These are phyloP conservation scores for Daldinia caldariorum DNA, from an alignment of 495 filamentous ascomycete genomes.

Conservation along the genomic window DNA sequence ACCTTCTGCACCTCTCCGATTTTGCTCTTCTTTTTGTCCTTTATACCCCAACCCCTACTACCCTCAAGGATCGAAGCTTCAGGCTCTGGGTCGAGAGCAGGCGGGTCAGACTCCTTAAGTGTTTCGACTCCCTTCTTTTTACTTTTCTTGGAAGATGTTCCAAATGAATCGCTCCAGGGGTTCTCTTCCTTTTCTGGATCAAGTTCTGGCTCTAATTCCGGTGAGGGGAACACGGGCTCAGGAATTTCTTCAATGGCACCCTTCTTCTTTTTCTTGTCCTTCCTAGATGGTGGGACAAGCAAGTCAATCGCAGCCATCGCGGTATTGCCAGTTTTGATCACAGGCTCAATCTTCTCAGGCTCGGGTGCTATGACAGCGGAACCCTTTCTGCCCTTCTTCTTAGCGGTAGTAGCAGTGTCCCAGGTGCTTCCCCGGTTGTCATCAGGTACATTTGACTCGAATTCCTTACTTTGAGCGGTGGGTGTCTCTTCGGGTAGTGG, in stretches of 20 bases:
- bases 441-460: constrained; percentile 28
- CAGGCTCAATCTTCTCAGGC: constrained; percentile 51
- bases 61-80: constrained; percentile 26
- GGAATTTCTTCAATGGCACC: constrained; percentile 38
- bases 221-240: constrained; percentile 27
- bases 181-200: constrained; percentile 36
- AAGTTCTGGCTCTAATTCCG: constrained; percentile 14
- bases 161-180: constrained; percentile 28
- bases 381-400: constrained; percentile 45
- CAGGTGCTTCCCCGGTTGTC: constrained; percentile 45
- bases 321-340: constrained; percentile 32
- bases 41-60: constrained; percentile 29
- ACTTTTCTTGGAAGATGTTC: constrained; percentile 40
- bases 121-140: constrained; percentile 48
- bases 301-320: constrained; percentile 51
- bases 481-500: constrained; percentile 43
- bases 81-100: constrained; percentile 17
- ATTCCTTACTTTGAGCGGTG: constrained; percentile 30
- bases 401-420: constrained; percentile 43
- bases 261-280: constrained; percentile 43
- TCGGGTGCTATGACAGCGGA: constrained; percentile 41
- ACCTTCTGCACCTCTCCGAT: constrained; percentile 13
- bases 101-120: constrained; percentile 29
- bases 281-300: constrained; percentile 46
- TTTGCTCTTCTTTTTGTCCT: constrained; percentile 38